Percentiles rank a stretch among this genome's conserved stretches.
Evolutionary conservation across 768 basidiomycete species (phyloP).

Genomic region (Mycena filopes): DNA sequence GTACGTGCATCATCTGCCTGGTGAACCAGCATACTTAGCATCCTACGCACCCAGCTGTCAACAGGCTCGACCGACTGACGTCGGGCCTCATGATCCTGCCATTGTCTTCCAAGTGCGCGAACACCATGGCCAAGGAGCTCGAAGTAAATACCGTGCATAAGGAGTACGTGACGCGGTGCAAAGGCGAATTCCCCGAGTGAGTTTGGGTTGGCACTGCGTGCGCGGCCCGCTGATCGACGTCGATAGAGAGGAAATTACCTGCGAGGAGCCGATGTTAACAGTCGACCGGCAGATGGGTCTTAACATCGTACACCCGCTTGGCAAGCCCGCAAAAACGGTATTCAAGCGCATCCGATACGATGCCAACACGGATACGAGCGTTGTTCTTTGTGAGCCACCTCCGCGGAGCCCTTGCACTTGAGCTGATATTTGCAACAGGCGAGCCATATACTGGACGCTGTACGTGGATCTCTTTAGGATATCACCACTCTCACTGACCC

Average conservation of each 20-base stretch:
- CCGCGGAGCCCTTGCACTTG: conserved; percentile 4
- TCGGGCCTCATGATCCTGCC: conserved; percentile 97
- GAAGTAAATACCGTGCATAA: conserved; percentile 84
- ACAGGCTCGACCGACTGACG: conserved; percentile 93
- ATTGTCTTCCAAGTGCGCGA: conserved; percentile 73
- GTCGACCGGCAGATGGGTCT: conserved; percentile 97
- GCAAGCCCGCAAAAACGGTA: conserved; percentile 92
- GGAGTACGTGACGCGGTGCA: conserved; percentile 91
- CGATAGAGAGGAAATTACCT: conserved; percentile 78
- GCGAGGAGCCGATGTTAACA: conserved; percentile 88
- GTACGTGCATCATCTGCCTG: conserved; percentile 56
- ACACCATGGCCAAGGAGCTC: conserved; percentile 83
- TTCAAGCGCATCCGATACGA: conserved; percentile 90
- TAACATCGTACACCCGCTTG: conserved; percentile 95
- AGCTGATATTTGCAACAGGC: conserved; percentile 55
- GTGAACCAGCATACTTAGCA: conserved; percentile 23
- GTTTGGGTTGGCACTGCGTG: conserved; percentile 41
- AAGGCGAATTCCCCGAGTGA: conserved; percentile 87
- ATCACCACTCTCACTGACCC: conserved; percentile 20
- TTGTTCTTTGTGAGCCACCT: conserved; percentile 76
- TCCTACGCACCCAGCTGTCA: conserved; percentile 73
- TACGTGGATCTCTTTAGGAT: conserved; percentile 51
- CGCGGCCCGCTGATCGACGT: neutral
- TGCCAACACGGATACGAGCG: conserved; percentile 79
- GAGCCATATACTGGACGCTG: conserved; percentile 93